phyloP scores from a whole-genome alignment of 805 yeast genomes.

The Metschnikowia vanudenii region DNA sequence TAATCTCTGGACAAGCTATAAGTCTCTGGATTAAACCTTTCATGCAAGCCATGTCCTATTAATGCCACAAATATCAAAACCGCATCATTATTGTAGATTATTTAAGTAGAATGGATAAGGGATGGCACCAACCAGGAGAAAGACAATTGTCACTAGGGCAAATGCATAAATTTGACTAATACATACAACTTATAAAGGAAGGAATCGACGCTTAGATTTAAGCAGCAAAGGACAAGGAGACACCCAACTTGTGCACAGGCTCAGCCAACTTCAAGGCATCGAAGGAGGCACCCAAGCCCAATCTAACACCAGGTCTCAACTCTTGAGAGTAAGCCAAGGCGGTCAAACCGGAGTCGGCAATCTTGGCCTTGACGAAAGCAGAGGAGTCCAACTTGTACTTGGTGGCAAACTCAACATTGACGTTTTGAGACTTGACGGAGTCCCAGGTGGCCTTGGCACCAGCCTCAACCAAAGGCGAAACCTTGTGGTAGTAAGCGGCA shows the following conservation, averaged over 20 bases:
- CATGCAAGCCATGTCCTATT: too few relatives aligned
- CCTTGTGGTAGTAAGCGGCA: conserved; percentile 96
- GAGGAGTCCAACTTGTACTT: conserved; percentile 86
- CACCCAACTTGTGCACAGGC: conserved; percentile 97
- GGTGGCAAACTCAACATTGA: conserved; percentile 92
- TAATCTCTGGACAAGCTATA: too few relatives aligned
- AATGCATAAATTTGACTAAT: not conserved
- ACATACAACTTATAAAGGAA: conserved; percentile 7
- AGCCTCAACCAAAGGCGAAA: conserved; percentile 86
- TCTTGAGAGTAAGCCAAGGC: conserved; percentile 92
- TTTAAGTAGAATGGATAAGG: too few relatives aligned
- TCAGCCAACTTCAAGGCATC: conserved; percentile 94
- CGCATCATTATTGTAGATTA: too few relatives aligned
- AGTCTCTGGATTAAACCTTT: too few relatives aligned
- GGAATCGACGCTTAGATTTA: conserved; percentile 33
- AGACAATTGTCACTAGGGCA: too few relatives aligned
- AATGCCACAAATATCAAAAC: too few relatives aligned
- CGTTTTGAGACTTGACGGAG: conserved; percentile 76
- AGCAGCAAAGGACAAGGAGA: conserved; percentile 90
- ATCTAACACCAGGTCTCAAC: conserved; percentile 92
- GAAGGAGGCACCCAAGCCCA: conserved; percentile 96
- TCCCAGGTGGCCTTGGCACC: conserved; percentile 98
- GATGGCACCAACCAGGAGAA: too few relatives aligned
- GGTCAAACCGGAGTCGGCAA: conserved; percentile 93
- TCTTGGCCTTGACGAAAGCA: conserved; percentile 93